A percentile compares a stretch with the other conserved stretches of the same genome.
Conservation (phyloP, 257 asterid species). For the Handroanthus guayacan region DNA sequence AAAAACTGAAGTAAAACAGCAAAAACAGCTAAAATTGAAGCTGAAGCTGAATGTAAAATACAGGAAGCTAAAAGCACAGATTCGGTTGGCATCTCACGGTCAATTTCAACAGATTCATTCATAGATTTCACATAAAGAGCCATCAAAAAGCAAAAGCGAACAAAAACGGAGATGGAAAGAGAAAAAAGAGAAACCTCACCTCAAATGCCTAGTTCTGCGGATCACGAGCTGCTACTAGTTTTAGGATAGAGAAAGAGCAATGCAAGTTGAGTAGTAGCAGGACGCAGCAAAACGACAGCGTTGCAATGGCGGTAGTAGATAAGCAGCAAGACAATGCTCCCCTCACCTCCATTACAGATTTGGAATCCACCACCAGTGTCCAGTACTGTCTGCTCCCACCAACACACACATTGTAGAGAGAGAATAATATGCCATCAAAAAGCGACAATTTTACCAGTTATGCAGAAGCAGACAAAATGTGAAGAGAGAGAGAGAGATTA, state of each 20-base stretch:
- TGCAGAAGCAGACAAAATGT: slow-evolving; percentile 42
- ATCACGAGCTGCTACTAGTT: slow-evolving; percentile 49
- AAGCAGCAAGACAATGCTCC: slow-evolving; percentile 16
- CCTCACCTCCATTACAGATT: slow-evolving; percentile 45
- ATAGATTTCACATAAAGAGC: slow-evolving; percentile 39
- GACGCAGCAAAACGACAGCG: slow-evolving; percentile 35
- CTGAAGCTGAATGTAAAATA: slow-evolving; percentile 22
- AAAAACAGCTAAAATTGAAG: slow-evolving; percentile 32
- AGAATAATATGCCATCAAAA: slow-evolving; percentile 34
- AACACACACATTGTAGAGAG: slow-evolving; percentile 40
- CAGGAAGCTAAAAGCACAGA: slow-evolving; percentile 16
- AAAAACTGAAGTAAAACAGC: slow-evolving; percentile 10
- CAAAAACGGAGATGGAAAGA: slow-evolving; percentile 26
- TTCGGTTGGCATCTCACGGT: slow-evolving; percentile 35
- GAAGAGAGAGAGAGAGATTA: slow-evolving; percentile 26
- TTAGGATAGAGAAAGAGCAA: slow-evolving; percentile 40
- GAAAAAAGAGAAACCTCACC: slow-evolving; percentile 43
- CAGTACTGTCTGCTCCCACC: slow-evolving; percentile 33
- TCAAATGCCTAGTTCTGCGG: slow-evolving; percentile 43
- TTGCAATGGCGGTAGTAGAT: slow-evolving; percentile 36
- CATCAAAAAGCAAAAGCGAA: slow-evolving; percentile 39
- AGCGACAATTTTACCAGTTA: slow-evolving; percentile 39
- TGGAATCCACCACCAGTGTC: slow-evolving; percentile 32
- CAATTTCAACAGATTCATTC: slow-evolving; percentile 57
- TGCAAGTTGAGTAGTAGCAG: slow-evolving; percentile 16